phyloP scores from a whole-genome alignment of 2,329 filamentous ascomycete species.

The Cordyceps fumosorosea region DNA sequence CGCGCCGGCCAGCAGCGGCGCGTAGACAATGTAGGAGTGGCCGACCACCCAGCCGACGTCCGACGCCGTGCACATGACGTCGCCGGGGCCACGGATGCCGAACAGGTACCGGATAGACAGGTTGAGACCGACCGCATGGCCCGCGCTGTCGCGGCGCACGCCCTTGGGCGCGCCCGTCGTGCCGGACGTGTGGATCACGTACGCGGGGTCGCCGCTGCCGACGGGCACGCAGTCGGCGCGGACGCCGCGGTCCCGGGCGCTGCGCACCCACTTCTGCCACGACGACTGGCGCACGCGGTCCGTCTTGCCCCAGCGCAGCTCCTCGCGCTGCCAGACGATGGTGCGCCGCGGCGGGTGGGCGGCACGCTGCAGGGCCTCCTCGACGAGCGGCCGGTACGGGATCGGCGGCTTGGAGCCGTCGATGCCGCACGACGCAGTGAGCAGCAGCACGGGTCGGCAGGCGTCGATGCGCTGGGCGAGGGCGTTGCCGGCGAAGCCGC shows the following conservation, averaged over 20 bases:
- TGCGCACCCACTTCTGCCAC: slow-evolving; percentile 73
- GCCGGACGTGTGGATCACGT: slow-evolving; percentile 84
- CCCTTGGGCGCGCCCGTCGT: slow-evolving; percentile 81
- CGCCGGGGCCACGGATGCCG: slow-evolving; percentile 72
- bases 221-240: slow-evolving; percentile 72
- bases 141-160: slow-evolving; percentile 73
- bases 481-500: slow-evolving; percentile 76
- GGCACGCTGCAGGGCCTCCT: slow-evolving; percentile 63
- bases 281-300: slow-evolving; percentile 63
- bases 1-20: slow-evolving; percentile 75
- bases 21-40: slow-evolving; percentile 82
- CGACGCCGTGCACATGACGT: slow-evolving; percentile 66
- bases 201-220: slow-evolving; percentile 70
- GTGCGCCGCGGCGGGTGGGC: slow-evolving; percentile 64
- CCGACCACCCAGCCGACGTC: slow-evolving; percentile 78
- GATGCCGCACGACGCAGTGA: slow-evolving; percentile 89
- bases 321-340: slow-evolving; percentile 78
- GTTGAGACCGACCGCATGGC: slow-evolving; percentile 79
- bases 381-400: slow-evolving; percentile 70
- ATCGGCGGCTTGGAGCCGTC: slow-evolving; percentile 77
- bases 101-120: slow-evolving; percentile 80
- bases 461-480: slow-evolving; percentile 86
- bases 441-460: slow-evolving; percentile 64
- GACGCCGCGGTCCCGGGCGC: slow-evolving; percentile 58
- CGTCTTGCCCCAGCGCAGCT: slow-evolving; percentile 67